phyloP scores from a whole-genome alignment of 1,284 basidiomycete species.

The Cutaneotrichosporon cavernicola region DNA sequence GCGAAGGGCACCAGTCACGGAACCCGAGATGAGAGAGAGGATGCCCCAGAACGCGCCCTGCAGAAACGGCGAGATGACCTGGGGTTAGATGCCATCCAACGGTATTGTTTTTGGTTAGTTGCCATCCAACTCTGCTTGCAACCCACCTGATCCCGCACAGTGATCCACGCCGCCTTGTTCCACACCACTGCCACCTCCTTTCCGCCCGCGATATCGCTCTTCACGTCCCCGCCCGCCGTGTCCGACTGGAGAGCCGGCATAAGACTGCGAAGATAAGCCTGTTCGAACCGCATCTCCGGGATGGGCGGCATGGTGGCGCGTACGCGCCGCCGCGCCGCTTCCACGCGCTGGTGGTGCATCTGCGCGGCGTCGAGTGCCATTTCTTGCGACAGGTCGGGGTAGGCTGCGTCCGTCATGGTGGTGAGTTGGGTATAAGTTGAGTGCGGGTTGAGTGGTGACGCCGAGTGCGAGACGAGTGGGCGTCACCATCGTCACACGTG shows the following conservation, averaged over 20 bases:
- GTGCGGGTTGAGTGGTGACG: not conserved
- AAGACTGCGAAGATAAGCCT: slow-evolving; percentile 34
- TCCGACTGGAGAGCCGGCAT: slow-evolving; percentile 40
- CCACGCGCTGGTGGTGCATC: slow-evolving; percentile 23
- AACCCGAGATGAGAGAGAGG: slow-evolving; percentile 32
- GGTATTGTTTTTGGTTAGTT: too few species aligned
- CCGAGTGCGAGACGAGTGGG: too few species aligned
- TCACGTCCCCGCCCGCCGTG: not conserved
- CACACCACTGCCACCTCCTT: slow-evolving; percentile 45
- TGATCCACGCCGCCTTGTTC: slow-evolving; percentile 45
- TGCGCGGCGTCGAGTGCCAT: slow-evolving; percentile 20
- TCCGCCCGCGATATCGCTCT: slow-evolving; percentile 32
- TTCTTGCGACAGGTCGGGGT: slow-evolving; percentile 31
- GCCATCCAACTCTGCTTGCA: not conserved
- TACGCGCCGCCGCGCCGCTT: slow-evolving; percentile 42
- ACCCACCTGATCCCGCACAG: slow-evolving; percentile 51
- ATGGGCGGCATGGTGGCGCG: slow-evolving; percentile 45
- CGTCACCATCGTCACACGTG: slow-evolving; percentile 5
- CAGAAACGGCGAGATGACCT: slow-evolving; percentile 37
- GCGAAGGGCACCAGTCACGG: slow-evolving; percentile 1
- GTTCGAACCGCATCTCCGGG: slow-evolving; percentile 52
- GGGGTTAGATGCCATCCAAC: slow-evolving; percentile 8
- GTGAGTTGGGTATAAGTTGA: slow-evolving; percentile 6
- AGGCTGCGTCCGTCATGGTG: slow-evolving; percentile 21
- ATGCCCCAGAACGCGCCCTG: slow-evolving; percentile 52